Evolutionary conservation across 2,329 filamentous ascomycete genomes (phyloP).

Genomic region (Colletotrichum caudatum): DNA sequence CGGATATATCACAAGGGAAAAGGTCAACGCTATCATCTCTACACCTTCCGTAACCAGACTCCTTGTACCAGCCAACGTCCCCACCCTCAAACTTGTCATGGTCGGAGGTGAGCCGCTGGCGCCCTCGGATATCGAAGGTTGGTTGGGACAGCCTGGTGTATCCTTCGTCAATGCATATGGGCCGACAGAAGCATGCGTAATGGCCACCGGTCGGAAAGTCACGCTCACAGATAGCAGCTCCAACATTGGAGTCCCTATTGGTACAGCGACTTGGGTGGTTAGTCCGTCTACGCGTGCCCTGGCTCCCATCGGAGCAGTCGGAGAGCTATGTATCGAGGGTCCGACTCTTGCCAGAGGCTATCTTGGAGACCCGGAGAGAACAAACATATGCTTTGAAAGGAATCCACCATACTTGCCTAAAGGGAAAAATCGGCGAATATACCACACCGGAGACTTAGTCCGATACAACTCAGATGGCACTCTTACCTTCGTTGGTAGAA

Average conservation of each 20-base stretch:
- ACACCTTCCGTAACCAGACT: slow-evolving; percentile 56
- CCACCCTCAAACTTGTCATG: slow-evolving; percentile 17
- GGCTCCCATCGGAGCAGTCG: slow-evolving; percentile 46
- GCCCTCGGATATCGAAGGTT: neutral
- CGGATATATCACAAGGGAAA: slow-evolving; percentile 61
- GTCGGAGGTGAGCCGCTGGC: slow-evolving; percentile 13
- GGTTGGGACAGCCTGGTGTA: slow-evolving; percentile 13
- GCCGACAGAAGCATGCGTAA: neutral
- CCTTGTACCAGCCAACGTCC: slow-evolving; percentile 10
- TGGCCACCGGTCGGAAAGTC: neutral
- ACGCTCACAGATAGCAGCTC: neutral
- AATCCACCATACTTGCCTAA: neutral
- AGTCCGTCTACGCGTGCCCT: slow-evolving; percentile 45
- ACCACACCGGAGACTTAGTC: neutral
- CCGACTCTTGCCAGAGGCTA: slow-evolving; percentile 33
- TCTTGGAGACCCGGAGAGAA: slow-evolving; percentile 43
- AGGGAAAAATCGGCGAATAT: neutral
- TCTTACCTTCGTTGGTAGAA: neutral
- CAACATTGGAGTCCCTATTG: slow-evolving; percentile 11
- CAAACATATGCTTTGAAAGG: slow-evolving; percentile 41
- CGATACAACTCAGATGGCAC: neutral
- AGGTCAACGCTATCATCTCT: slow-evolving; percentile 64
- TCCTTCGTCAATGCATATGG: slow-evolving; percentile 8
- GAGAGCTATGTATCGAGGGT: slow-evolving; percentile 35
- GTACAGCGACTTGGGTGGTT: slow-evolving; percentile 45